A percentile compares a stretch with the other conserved stretches of the same genome.
Evolutionary conservation across 257 asterid genomes (phyloP).

Genomic region (Solanum ahanhuiri): DNA sequence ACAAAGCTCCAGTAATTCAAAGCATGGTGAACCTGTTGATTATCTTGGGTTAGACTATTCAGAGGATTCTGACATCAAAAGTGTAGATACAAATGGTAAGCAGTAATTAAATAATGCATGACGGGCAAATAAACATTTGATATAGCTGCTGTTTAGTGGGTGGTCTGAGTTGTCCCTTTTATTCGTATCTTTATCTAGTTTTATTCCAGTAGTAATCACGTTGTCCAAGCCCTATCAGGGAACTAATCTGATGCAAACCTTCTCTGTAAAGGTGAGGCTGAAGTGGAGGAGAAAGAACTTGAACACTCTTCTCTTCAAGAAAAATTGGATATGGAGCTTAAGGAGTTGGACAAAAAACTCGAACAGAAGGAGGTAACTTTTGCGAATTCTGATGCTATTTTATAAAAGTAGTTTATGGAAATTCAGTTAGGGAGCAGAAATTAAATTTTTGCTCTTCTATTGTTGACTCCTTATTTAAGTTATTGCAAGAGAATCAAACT

Average conservation of each 20-base stretch:
- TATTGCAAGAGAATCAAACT: background rate
- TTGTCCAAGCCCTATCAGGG: background rate
- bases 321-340: conserved; percentile 69
- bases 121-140: background rate
- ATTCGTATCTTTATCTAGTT: background rate
- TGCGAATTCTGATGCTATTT: background rate
- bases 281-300: conserved; percentile 74
- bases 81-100: conserved; percentile 52
- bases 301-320: conserved; percentile 94
- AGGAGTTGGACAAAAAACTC: conserved; percentile 81
- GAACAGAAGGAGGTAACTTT: conserved; percentile 79
- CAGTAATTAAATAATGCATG: background rate
- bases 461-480: background rate
- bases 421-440: background rate
- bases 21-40: conserved; percentile 25
- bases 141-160: background rate
- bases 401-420: background rate
- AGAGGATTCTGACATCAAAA: conserved; percentile 37
- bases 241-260: background rate
- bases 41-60: conserved; percentile 41
- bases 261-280: conserved; percentile 43
- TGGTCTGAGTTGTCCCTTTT: background rate
- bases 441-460: background rate
- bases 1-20: conserved; percentile 31
- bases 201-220: background rate